phyloP scores from a whole-genome alignment of 2,329 filamentous ascomycete genomes.

The Iodosphaeria phyllophila region DNA sequence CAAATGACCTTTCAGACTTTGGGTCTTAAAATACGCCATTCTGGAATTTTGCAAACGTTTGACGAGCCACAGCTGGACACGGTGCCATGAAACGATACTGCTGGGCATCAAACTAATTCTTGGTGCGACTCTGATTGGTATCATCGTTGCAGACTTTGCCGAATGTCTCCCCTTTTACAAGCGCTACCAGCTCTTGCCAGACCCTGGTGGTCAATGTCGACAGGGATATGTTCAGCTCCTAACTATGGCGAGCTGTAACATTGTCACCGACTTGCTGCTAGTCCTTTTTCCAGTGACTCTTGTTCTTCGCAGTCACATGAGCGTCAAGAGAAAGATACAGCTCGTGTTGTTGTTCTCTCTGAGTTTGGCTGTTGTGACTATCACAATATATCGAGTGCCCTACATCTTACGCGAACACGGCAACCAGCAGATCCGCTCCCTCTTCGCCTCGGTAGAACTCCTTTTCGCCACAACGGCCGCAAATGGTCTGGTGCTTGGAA shows the following conservation, averaged over 20 bases:
- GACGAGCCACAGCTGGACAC: constrained; percentile 64
- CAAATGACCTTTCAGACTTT: constrained; percentile 41
- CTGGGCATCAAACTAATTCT: constrained; percentile 59
- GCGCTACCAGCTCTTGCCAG: constrained; percentile 70
- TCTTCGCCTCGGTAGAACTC: constrained; percentile 79
- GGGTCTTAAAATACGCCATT: constrained; percentile 79
- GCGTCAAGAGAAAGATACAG: constrained; percentile 57
- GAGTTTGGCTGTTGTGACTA: constrained; percentile 60
- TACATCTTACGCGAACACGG: constrained; percentile 54
- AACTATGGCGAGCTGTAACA: constrained; percentile 77
- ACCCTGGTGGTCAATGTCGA: constrained; percentile 71
- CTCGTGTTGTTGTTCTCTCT: constrained; percentile 69
- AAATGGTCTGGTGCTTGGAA: constrained; percentile 78
- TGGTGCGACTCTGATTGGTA: constrained; percentile 57
- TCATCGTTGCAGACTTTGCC: constrained; percentile 61
- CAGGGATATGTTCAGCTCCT: constrained; percentile 75
- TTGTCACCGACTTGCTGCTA: constrained; percentile 74
- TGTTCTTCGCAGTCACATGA: constrained; percentile 63
- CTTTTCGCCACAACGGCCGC: constrained; percentile 74
- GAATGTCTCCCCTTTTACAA: constrained; percentile 65
- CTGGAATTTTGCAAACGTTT: constrained; percentile 83
- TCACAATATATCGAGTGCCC: constrained; percentile 68
- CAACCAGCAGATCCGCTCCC: constrained; percentile 69
- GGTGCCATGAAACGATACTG: constrained; percentile 53
- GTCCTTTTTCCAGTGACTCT: constrained; percentile 81